A percentile compares a stretch with the other conserved stretches of the same genome.
These are phyloP conservation scores for Populus trichocarpa DNA, from an alignment of 441 rosid genomes.

Conservation along the genomic window DNA sequence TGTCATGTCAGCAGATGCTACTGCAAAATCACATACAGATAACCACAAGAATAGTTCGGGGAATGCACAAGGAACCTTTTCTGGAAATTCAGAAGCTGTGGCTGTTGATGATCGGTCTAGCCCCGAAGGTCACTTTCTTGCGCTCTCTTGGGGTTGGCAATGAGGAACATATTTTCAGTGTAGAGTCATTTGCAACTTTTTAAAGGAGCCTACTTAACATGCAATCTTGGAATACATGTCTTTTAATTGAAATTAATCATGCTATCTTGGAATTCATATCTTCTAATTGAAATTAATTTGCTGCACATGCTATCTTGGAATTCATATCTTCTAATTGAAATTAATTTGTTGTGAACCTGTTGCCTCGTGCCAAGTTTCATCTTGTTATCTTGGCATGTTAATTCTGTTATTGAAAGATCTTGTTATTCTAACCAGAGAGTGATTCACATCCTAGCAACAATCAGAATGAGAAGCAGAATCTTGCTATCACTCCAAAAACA, in stretches of 20 bases:
- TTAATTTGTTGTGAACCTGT: background rate
- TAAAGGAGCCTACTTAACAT: background rate
- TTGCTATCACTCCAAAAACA: conserved; percentile 41
- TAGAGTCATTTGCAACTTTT: background rate
- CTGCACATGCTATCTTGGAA: background rate
- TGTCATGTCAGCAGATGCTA: conserved; percentile 36
- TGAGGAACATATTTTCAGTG: background rate
- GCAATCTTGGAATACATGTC: too few relatives aligned
- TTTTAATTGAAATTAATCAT: too few relatives aligned
- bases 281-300: too few relatives aligned
- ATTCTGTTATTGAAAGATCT: conserved; percentile 13
- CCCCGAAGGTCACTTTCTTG: conserved; percentile 40
- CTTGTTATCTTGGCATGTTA: background rate
- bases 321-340: background rate
- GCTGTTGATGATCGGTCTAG: conserved; percentile 28
- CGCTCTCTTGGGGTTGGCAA: background rate
- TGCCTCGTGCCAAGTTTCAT: background rate
- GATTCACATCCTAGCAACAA: conserved; percentile 29
- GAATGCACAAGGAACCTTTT: conserved; percentile 23
- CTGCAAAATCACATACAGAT: conserved; percentile 33
- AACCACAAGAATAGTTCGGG: conserved; percentile 25
- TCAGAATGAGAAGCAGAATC: conserved; percentile 45
- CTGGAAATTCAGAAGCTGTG: conserved; percentile 25
- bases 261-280: background rate
- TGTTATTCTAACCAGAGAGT: conserved; percentile 33